Evolutionary conservation across 2,329 filamentous ascomycete genomes (phyloP).

Genomic region (Aspergillus awamori): DNA sequence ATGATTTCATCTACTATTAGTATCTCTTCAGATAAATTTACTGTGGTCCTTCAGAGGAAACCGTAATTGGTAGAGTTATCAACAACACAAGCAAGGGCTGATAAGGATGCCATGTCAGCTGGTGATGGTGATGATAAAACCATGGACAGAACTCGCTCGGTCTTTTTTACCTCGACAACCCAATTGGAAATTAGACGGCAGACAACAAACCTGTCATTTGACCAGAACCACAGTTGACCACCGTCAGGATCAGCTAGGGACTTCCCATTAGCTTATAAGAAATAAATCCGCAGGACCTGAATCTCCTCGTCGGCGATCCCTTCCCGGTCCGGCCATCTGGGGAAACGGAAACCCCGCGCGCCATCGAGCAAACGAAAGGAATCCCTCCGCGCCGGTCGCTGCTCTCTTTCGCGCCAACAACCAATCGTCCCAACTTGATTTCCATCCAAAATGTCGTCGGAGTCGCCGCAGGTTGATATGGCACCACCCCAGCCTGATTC

Average conservation of each 20-base stretch:
- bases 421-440: constrained; percentile 9
- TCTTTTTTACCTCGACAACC: background rate
- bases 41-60: background rate
- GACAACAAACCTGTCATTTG: background rate
- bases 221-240: background rate
- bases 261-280: background rate
- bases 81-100: background rate
- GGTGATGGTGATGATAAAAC: background rate
- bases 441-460: constrained; percentile 35
- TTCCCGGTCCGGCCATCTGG: constrained; percentile 28
- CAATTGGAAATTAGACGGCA: background rate
- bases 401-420: constrained; percentile 18
- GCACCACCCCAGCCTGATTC: constrained; percentile 26
- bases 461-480: constrained; percentile 35
- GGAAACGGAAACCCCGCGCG: constrained; percentile 37
- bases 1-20: background rate
- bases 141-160: background rate
- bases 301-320: background rate
- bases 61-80: too few species aligned
- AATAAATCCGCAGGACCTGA: background rate
- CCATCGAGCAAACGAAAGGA: constrained; percentile 27
- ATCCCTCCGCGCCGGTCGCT: constrained; percentile 39
- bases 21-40: background rate
- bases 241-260: background rate
- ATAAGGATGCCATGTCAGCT: background rate